These are phyloP conservation scores for Ministeria vibrans DNA, from an alignment of 78 protist species.

Conservation along the genomic window DNA sequence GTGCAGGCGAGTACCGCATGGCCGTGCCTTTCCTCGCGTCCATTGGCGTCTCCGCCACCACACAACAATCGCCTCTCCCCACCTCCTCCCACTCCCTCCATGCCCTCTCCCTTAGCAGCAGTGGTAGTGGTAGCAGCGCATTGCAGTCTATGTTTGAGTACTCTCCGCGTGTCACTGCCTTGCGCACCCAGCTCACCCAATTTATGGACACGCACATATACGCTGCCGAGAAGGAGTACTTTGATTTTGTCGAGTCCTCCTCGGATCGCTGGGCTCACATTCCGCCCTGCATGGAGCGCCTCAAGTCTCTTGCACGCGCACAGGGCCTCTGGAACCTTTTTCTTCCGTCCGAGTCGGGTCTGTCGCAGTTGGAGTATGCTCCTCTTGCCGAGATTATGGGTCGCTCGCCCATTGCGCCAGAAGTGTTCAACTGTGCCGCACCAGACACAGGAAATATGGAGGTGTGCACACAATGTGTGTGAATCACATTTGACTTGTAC, in stretches of 20 bases:
- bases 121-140: too few relatives aligned
- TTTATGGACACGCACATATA: constrained; percentile 40
- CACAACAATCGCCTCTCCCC: not conserved
- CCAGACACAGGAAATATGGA: constrained; percentile 92
- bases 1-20: not conserved
- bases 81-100: not conserved
- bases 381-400: constrained; percentile 61
- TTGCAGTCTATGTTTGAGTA: not conserved
- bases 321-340: constrained; percentile 51
- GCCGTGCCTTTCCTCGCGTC: not conserved
- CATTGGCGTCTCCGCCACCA: not conserved
- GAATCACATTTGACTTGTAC: not conserved
- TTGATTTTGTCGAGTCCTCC: not conserved
- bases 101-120: not conserved
- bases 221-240: constrained; percentile 11
- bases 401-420: constrained; percentile 16
- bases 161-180: not conserved
- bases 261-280: constrained; percentile 8
- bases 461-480: not conserved
- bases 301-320: constrained; percentile 31
- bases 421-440: constrained; percentile 70
- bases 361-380: constrained; percentile 59
- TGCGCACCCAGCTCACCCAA: constrained; percentile 1
- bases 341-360: constrained; percentile 28
- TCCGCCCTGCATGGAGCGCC: constrained; percentile 18